A percentile compares a stretch with the other conserved stretches of the same genome.
Evolutionary conservation across 2,329 filamentous ascomycete species (phyloP).

Genomic region (Ceratocystis diversiconidia): DNA sequence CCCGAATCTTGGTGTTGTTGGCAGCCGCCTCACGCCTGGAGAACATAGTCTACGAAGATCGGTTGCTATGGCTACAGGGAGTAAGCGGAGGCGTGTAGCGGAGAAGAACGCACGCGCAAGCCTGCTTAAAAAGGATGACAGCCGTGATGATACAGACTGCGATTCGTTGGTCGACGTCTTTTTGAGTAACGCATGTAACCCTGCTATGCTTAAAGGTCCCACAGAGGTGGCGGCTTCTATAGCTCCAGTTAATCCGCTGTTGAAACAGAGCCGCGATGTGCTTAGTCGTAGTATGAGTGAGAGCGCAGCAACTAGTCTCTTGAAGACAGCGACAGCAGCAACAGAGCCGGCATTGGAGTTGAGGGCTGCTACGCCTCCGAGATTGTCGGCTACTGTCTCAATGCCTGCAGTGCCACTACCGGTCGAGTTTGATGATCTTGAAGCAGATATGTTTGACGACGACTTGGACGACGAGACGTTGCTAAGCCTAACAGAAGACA

Average conservation of each 20-base stretch:
- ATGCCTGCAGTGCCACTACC: background rate
- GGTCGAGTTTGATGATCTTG: slow-evolving; percentile 16
- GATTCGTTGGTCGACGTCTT: slow-evolving; percentile 17
- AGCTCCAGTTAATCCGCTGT: background rate
- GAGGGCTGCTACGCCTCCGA: background rate
- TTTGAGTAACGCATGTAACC: slow-evolving; percentile 14
- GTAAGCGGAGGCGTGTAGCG: slow-evolving; percentile 11
- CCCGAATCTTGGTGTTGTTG: background rate
- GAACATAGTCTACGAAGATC: slow-evolving; percentile 13
- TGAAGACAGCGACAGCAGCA: background rate
- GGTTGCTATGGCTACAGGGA: slow-evolving; percentile 12
- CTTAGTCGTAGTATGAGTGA: slow-evolving; percentile 15
- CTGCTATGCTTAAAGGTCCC: slow-evolving; percentile 5
- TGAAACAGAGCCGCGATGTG: background rate
- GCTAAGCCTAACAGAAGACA: slow-evolving; percentile 10
- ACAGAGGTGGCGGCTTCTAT: background rate
- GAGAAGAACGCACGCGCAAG: slow-evolving; percentile 13
- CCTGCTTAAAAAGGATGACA: slow-evolving; percentile 6
- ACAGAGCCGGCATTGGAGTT: background rate
- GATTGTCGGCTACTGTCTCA: background rate
- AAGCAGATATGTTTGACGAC: slow-evolving; percentile 19
- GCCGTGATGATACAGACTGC: background rate
- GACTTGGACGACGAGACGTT: slow-evolving; percentile 16
- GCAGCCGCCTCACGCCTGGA: background rate
- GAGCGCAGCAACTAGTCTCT: background rate